A percentile compares a stretch with the other conserved stretches of the same genome.
Conservation (phyloP, 352 stramenopile genomes). For the Achlya hypogyna region DNA sequence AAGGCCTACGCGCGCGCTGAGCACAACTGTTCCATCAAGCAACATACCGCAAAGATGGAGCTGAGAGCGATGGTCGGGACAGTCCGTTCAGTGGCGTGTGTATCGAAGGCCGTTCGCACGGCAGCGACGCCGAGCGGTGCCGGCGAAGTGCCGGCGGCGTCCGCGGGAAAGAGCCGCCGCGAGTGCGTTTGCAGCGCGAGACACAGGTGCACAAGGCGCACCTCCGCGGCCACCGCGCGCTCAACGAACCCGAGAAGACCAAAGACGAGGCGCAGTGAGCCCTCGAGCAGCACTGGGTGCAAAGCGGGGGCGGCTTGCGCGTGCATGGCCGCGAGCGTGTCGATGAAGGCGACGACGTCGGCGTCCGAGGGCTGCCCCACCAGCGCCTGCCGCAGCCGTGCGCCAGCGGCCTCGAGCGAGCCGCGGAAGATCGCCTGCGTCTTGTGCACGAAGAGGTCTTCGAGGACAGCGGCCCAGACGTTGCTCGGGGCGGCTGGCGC, state of each 20-base stretch:
- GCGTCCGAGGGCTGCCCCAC: not conserved
- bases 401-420: conserved; percentile 2
- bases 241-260: conserved; percentile 69
- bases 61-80: not conserved
- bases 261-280: conserved; percentile 67
- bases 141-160: not conserved
- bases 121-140: not conserved
- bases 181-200: not conserved
- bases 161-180: not conserved
- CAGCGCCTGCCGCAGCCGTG: not conserved
- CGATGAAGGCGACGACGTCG: conserved; percentile 6
- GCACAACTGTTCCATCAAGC: too few species aligned
- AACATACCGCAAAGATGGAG: not conserved
- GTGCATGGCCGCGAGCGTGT: not conserved
- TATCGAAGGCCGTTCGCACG: not conserved
- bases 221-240: conserved; percentile 21
- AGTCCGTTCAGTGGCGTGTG: not conserved
- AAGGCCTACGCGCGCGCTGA: not conserved
- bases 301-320: conserved; percentile 20
- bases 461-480: not conserved
- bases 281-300: conserved; percentile 62
- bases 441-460: not conserved
- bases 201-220: not conserved
- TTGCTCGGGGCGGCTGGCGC: not conserved
- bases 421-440: not conserved